phyloP scores from a whole-genome alignment of 2,329 filamentous ascomycete genomes.

The Diaporthe sp. region DNA sequence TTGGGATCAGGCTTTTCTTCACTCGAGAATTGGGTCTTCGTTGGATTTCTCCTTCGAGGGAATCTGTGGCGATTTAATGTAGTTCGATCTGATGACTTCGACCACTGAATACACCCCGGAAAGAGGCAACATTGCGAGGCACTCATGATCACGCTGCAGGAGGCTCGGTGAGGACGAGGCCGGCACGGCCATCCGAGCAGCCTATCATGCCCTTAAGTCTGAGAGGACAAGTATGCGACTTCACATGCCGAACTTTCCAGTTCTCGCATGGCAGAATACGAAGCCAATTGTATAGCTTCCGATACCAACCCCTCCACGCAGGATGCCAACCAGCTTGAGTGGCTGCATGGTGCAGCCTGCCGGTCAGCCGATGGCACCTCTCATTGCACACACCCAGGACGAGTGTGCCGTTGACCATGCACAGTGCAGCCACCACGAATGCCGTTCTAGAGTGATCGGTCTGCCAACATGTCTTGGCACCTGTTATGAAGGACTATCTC shows the following conservation, averaged over 20 bases:
- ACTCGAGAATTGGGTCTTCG: neutral
- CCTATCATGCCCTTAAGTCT: neutral
- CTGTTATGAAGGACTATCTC: neutral
- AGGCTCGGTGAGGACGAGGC: neutral
- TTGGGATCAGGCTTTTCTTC: neutral
- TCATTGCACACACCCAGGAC: neutral
- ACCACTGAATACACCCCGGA: too few species aligned
- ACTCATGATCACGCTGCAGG: too few species aligned
- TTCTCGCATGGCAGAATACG: neutral
- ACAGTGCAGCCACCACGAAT: neutral
- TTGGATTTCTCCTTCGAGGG: too few species aligned
- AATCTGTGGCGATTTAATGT: too few species aligned
- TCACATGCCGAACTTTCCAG: neutral
- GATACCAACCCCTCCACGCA: too few species aligned
- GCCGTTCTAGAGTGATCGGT: neutral
- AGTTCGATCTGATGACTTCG: too few species aligned
- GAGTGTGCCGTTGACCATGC: neutral
- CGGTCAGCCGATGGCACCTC: neutral
- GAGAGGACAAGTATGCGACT: neutral
- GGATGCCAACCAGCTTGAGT: too few species aligned
- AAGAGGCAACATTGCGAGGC: too few species aligned
- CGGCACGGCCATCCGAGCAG: neutral
- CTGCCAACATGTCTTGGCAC: neutral
- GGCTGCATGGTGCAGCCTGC: neutral
- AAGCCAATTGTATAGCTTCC: too few species aligned